Base-by-base conservation (phyloP, 192 early-diverging fungal genomes). In the Mortierella claussenii region DNA sequence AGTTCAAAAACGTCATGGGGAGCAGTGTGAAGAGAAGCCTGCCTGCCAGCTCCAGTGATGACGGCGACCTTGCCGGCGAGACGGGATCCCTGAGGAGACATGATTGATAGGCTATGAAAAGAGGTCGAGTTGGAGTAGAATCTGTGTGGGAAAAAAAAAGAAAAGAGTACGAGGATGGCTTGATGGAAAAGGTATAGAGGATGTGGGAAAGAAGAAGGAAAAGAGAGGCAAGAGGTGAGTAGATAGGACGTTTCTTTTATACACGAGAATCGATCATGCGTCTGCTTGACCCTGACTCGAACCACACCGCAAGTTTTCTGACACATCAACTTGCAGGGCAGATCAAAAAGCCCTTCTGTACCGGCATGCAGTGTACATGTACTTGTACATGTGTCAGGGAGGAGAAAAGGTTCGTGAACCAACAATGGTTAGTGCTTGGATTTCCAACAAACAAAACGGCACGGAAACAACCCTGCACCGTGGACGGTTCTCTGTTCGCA, bases 41-140 rank as follows among this genome's bases (percentile, higher is more conserved):
- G 89, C 92, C 89, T 86, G 63, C 87, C 91, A 54, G 90, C 91
- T 55, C 93, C 93, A 51, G 93, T 95, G 55, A 95, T 86, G 58
- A 95, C 81, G 20, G 90, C 91, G 20, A 95, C 93, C 80, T 94
- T 95, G 33, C 80, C 84, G 42, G 65, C 73, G 42, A 92, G 82
- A 69, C 89, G 80, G 47, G 26, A 28, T 62, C 73, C 73, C 28
- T 63, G 57, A 26, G 73, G 53, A 60, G 73, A 66, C 73, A 76
- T 76, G 45, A 17, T 65, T 51, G 36, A 18, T 32, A 32, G 18
- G 40, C 2, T 37, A 11, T 27, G 8, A 43, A 3, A 9, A 26
- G 28, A 40, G 24, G 44, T 27, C 17, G 12, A 30, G 21, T 50
- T 49, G 53, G 20, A 24, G 15, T 8, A 36, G 23, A 57, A 31